Evolutionary conservation across 345 rosid species (phyloP).

Genomic region (Ailanthus altissimus): DNA sequence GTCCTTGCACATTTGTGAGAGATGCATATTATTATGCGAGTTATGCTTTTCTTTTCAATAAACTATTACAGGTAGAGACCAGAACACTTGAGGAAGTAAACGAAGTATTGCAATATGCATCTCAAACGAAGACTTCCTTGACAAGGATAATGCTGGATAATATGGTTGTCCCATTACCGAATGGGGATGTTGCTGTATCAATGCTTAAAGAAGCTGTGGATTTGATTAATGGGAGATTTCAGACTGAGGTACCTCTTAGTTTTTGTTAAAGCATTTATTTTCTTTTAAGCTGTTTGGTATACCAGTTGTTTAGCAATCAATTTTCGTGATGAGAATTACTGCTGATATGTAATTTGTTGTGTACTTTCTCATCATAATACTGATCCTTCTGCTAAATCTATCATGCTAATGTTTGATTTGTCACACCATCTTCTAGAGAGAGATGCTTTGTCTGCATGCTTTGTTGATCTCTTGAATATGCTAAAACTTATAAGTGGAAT

Average conservation of each 20-base stretch:
- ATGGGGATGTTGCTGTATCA: constrained; percentile 81
- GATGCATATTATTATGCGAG: not conserved
- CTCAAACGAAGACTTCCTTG: constrained; percentile 55
- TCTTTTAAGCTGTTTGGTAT: constrained; percentile 1
- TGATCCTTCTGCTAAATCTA: not conserved
- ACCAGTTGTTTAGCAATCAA: not conserved
- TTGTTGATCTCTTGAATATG: not conserved
- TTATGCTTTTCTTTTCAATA: not conserved
- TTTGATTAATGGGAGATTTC: constrained; percentile 68
- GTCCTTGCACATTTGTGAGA: not conserved
- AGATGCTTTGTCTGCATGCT: constrained; percentile 2
- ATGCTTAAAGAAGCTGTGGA: constrained; percentile 83
- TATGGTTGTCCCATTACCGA: constrained; percentile 84
- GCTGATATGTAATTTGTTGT: not conserved
- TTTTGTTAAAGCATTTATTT: constrained; percentile 7
- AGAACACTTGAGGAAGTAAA: constrained; percentile 82
- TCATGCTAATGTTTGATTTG: not conserved
- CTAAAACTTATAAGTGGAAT: not conserved
- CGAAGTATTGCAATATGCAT: constrained; percentile 63
- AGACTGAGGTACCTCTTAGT: constrained; percentile 65
- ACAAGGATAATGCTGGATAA: constrained; percentile 94
- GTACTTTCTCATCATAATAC: not conserved
- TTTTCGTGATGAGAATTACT: not conserved
- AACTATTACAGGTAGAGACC: constrained; percentile 68
- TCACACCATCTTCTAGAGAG: not conserved